Conservation (phyloP, 2,329 filamentous ascomycete genomes). For the Phaeosphaeriaceae sp. region DNA sequence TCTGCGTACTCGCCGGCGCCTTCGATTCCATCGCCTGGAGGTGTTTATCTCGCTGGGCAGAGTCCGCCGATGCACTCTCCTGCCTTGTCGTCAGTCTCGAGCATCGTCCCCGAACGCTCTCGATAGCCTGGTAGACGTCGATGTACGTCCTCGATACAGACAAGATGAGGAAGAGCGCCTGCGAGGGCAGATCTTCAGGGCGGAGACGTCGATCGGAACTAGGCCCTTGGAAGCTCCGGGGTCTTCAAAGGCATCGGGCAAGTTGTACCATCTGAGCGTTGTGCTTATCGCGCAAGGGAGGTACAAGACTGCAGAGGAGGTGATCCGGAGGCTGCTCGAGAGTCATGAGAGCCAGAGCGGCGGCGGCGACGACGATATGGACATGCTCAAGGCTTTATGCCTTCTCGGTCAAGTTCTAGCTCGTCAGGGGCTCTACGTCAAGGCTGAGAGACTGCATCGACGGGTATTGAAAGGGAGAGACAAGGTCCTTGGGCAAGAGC, state of each 20-base stretch:
- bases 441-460: conserved; percentile 14
- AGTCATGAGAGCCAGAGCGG: too few relatives aligned
- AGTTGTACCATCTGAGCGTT: conserved; percentile 11
- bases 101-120: conserved; percentile 9
- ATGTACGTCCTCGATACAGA: conserved; percentile 12
- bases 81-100: conserved; percentile 25
- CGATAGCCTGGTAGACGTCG: not conserved
- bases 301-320: too few relatives aligned
- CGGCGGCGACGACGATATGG: conserved; percentile 8
- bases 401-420: conserved; percentile 17
- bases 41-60: conserved; percentile 1
- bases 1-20: conserved; percentile 11
- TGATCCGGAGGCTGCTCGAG: too few relatives aligned
- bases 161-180: too few relatives aligned
- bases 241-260: conserved; percentile 8
- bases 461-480: not conserved
- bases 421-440: conserved; percentile 15
- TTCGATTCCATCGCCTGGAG: conserved; percentile 6
- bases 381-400: conserved; percentile 12
- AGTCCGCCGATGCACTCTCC: conserved; percentile 17
- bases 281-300: too few relatives aligned
- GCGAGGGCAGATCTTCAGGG: too few relatives aligned
- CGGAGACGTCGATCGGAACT: too few relatives aligned
- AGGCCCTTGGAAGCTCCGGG: too few relatives aligned
- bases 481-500: not conserved